phyloP scores from a whole-genome alignment of 306 rosid genomes.

The Fragaria ananassa region DNA sequence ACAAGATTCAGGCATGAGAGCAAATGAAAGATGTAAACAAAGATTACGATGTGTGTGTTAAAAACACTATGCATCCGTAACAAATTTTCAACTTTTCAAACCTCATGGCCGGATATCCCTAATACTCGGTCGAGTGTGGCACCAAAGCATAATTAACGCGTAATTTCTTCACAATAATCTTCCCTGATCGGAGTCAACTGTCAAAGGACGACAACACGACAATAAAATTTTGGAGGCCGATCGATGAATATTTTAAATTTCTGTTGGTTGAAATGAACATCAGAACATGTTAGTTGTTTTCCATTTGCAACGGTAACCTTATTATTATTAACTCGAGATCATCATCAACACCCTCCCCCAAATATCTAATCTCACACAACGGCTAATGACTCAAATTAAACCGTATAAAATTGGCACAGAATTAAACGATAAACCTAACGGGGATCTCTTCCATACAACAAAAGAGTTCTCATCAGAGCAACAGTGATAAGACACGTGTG shows the following conservation, averaged over 20 bases:
- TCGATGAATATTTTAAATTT: conserved; percentile 1
- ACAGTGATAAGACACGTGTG: conserved; percentile 2
- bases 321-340: background rate
- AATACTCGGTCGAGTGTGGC: no score
- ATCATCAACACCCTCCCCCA: conserved; percentile 17
- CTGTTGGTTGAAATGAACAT: conserved; percentile 15
- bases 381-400: conserved; percentile 18
- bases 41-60: no score
- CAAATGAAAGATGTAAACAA: no score
- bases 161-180: background rate
- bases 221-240: conserved; percentile 14
- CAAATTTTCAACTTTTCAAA: no score
- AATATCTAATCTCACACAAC: conserved; percentile 15
- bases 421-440: background rate
- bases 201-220: conserved; percentile 25
- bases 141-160: no score
- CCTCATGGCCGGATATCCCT: no score
- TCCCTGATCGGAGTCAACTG: background rate
- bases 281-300: conserved; percentile 35
- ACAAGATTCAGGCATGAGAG: no score
- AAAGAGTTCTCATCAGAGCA: background rate
- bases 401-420: background rate
- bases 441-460: background rate
- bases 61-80: no score
- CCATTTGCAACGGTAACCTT: conserved; percentile 40